Base-by-base conservation (phyloP, 75 land plant species). In the Chamaecyparis obtusa region DNA sequence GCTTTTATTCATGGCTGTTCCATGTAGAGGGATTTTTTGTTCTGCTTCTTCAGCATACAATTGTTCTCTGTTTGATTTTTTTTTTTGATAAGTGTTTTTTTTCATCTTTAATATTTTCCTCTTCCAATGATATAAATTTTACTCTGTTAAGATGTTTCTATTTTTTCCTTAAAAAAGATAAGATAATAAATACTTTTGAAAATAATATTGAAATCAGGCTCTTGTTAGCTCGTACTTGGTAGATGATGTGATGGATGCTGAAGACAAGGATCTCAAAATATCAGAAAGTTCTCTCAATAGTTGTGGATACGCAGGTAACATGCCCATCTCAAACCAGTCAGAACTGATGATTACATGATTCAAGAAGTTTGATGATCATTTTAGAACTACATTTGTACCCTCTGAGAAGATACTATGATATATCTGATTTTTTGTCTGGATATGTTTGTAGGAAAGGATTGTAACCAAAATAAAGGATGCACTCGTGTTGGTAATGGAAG, bases 141-240 rank as follows among this genome's bases (percentile, higher is more conserved):
- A 39, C 10, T 16, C 24, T 41, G 39, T 41, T 78, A 27, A 43
- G 10, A 46, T 81, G 13, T 24, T 44, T 81, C 30, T n/a, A 46
- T 81, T 46, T 78, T 10, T 10, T 15, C 9, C 24, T 19, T 43
- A 36, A 84, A 30, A 30, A 80, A 83, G 3, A 55, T 4, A 64
- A 64, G n/a, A 32, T 48, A 33, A 55, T 55, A 55, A 35, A 30
- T 33, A 51, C 4, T 55, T 54, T 21, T 32, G 1, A 33, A 3
- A 30, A 5, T 24, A 13, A 55, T 55, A 55, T 84, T 21, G 85
- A 55, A 84, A 54, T 32, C 85, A 94, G 95, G 93, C 95, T 86
- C 93, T 94, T 85, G 92, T 94, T 39, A 91, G 93, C 82, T 88
- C 90, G 46, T 94, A 89, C 86, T 92, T 94, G 67, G 13, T 94